Conservation (phyloP, 192 early-diverging fungal species). For the Coemansia sp. region DNA sequence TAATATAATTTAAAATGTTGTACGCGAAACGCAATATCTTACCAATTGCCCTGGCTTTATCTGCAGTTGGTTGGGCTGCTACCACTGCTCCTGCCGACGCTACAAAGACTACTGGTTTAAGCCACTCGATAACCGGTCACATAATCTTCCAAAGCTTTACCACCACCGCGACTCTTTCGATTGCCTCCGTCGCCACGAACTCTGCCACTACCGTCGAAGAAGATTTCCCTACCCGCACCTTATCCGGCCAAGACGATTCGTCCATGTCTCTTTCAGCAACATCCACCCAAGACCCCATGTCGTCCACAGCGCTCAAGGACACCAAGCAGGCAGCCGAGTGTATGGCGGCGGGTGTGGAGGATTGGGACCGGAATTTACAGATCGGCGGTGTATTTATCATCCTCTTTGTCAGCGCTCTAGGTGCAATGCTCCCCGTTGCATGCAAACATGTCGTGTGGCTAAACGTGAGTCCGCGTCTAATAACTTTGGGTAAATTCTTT, state of each 20-base stretch:
- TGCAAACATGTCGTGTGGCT: constrained; percentile 41
- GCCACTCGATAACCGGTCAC: constrained; percentile 30
- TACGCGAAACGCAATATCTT: neutral
- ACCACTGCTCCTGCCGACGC: neutral
- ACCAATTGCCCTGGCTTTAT: neutral
- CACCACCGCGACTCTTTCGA: neutral
- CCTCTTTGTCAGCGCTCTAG: constrained; percentile 54
- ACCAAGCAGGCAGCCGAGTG: constrained; percentile 21
- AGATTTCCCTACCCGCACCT: neutral
- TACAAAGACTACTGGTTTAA: neutral
- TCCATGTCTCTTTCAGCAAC: neutral
- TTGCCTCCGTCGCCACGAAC: neutral
- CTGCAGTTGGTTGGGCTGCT: neutral
- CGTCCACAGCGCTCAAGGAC: neutral
- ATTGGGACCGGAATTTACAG: constrained; percentile 55
- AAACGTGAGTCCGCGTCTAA: constrained; percentile 24
- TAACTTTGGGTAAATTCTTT: constrained; percentile 59
- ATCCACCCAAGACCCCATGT: neutral
- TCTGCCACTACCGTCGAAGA: neutral
- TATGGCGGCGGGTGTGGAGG: constrained; percentile 34
- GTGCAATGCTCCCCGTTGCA: constrained; percentile 58
- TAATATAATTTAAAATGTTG: neutral
- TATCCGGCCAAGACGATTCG: neutral
- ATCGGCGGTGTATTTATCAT: constrained; percentile 61
- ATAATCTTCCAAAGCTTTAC: constrained; percentile 38